A percentile compares a stretch with the other conserved stretches of the same genome.
These are phyloP conservation scores for Actinomucor elegans DNA, from an alignment of 371 early-diverging fungal genomes.

Conservation along the genomic window DNA sequence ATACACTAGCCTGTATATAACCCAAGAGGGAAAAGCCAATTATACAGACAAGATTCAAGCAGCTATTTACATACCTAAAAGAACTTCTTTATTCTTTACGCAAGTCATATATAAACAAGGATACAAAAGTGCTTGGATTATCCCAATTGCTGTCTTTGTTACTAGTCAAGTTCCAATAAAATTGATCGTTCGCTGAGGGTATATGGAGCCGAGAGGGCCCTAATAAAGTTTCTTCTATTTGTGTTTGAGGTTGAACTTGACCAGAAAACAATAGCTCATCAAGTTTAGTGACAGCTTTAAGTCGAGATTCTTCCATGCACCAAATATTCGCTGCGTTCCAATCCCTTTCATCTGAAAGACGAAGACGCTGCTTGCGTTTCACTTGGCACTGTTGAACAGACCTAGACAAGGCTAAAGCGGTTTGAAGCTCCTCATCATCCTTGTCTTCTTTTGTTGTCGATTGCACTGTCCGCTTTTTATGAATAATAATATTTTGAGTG, in stretches of 20 bases:
- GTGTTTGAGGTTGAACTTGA: conserved; percentile 3
- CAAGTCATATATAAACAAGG: background rate
- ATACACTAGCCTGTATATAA: too few relatives aligned
- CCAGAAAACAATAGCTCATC: background rate
- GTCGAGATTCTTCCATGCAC: conserved; percentile 18
- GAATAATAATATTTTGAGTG: background rate
- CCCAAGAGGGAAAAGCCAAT: too few relatives aligned
- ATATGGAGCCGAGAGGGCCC: background rate
- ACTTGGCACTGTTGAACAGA: conserved; percentile 9
- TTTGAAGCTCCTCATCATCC: conserved; percentile 30
- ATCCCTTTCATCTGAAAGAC: conserved; percentile 6
- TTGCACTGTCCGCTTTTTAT: background rate
- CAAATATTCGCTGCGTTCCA: conserved; percentile 21
- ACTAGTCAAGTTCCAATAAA: conserved; percentile 17
- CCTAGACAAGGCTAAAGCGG: conserved; percentile 23
- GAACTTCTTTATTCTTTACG: background rate
- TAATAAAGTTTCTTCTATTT: too few relatives aligned
- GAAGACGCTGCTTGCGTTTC: background rate
- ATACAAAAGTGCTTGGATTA: background rate
- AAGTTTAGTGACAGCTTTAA: background rate
- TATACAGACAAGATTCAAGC: too few relatives aligned
- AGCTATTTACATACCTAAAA: too few relatives aligned
- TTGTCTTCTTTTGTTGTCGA: conserved; percentile 1
- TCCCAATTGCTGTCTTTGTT: background rate
- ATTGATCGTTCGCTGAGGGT: background rate